phyloP scores from a whole-genome alignment of 164 flowering plant species.

The Echeveria elegans region DNA sequence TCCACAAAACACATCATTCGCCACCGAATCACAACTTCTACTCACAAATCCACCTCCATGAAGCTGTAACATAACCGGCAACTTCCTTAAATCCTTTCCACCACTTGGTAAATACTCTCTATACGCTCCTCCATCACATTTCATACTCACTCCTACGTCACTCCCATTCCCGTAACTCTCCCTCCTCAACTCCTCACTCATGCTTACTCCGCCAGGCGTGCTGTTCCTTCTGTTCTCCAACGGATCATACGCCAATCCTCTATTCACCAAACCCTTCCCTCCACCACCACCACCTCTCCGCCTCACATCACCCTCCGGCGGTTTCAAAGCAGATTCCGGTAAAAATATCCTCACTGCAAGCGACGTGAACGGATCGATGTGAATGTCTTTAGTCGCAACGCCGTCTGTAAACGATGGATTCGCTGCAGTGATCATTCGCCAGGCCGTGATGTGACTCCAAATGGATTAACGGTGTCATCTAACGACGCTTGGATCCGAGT shows the following conservation, averaged over 20 bases:
- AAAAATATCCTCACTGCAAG: slow-evolving; percentile 57
- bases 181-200: slow-evolving; percentile 18
- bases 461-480: slow-evolving; percentile 19
- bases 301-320: slow-evolving; percentile 24
- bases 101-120: slow-evolving; percentile 45
- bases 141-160: slow-evolving; percentile 21
- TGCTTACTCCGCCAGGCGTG: neutral
- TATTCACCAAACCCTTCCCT: neutral
- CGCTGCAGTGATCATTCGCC: slow-evolving; percentile 42
- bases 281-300: slow-evolving; percentile 6
- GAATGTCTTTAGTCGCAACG: slow-evolving; percentile 78
- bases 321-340: slow-evolving; percentile 31
- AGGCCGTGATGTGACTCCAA: slow-evolving; percentile 52
- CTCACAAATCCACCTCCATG: slow-evolving; percentile 81
- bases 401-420: slow-evolving; percentile 65
- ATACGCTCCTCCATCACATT: slow-evolving; percentile 29
- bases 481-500: slow-evolving; percentile 21
- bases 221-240: slow-evolving; percentile 22
- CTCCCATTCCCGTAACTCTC: slow-evolving; percentile 25
- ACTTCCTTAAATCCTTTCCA: slow-evolving; percentile 19
- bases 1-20: slow-evolving; percentile 68
- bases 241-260: slow-evolving; percentile 6
- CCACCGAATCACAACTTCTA: slow-evolving; percentile 61
- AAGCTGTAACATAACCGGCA: slow-evolving; percentile 72
- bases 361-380: slow-evolving; percentile 56